Conservation (phyloP, 768 basidiomycete genomes). For the Tricholoma matsutake region DNA sequence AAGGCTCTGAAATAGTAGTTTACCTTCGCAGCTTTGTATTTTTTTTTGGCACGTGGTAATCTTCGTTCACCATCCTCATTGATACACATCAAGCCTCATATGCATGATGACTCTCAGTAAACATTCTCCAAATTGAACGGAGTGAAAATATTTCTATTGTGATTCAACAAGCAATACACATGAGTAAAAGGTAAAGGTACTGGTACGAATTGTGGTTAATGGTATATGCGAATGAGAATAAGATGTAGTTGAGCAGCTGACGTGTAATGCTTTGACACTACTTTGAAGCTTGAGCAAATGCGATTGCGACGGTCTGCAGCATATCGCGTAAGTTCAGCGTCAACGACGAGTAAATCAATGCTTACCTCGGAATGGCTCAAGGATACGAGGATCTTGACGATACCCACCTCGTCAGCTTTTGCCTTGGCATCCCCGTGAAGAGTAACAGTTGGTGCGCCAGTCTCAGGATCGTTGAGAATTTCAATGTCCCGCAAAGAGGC, state of each 20-base stretch:
- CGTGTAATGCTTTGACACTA: slow-evolving; percentile 21
- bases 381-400: slow-evolving; percentile 76
- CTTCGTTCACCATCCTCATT: background rate
- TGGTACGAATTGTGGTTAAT: slow-evolving; percentile 6
- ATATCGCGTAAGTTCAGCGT: background rate
- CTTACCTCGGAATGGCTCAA: slow-evolving; percentile 90
- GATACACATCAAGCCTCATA: background rate
- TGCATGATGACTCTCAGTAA: background rate
- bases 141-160: slow-evolving; percentile 14
- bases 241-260: slow-evolving; percentile 4
- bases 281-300: slow-evolving; percentile 75
- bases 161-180: slow-evolving; percentile 9
- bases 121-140: background rate
- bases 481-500: slow-evolving; percentile 98
- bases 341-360: slow-evolving; percentile 13
- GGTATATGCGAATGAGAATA: slow-evolving; percentile 13
- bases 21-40: background rate
- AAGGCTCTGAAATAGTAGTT: slow-evolving; percentile 63
- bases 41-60: background rate
- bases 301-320: slow-evolving; percentile 74
- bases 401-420: slow-evolving; percentile 69
- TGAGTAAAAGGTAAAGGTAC: slow-evolving; percentile 11
- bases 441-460: slow-evolving; percentile 75
- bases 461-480: slow-evolving; percentile 68
- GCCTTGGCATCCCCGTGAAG: slow-evolving; percentile 78